Evolutionary conservation across 2,329 filamentous ascomycete genomes (phyloP).

Genomic region (Aspergillus bombycis): DNA sequence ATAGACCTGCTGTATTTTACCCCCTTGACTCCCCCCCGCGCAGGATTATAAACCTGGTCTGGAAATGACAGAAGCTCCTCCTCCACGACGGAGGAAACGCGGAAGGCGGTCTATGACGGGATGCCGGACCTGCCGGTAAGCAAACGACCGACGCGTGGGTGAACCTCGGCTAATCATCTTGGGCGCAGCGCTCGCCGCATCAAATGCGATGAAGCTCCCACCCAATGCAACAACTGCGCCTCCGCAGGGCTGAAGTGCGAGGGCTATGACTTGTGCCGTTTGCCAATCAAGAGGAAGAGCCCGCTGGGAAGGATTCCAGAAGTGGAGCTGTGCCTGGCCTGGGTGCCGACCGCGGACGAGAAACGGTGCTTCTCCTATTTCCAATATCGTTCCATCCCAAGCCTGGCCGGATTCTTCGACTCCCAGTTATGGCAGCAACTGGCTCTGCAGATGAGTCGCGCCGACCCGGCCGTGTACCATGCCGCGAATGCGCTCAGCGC

Average conservation of each 20-base stretch:
- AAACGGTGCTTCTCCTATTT: constrained; percentile 9
- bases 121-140: constrained; percentile 17
- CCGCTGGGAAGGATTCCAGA: not conserved
- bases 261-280: not conserved
- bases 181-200: constrained; percentile 10
- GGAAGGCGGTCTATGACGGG: constrained; percentile 12
- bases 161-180: constrained; percentile 9
- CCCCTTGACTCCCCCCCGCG: not conserved
- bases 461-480: constrained; percentile 12
- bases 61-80: not conserved
- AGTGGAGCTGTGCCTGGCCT: not conserved
- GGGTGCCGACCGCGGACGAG: constrained; percentile 8
- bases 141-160: not conserved
- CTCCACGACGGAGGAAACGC: constrained; percentile 1
- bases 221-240: constrained; percentile 6
- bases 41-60: not conserved
- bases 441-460: constrained; percentile 4
- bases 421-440: constrained; percentile 12
- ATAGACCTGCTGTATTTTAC: not conserved
- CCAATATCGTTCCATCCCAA: not conserved
- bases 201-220: constrained; percentile 16
- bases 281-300: not conserved
- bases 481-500: constrained; percentile 12
- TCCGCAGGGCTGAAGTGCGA: constrained; percentile 9
- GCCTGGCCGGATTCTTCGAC: constrained; percentile 6